Evolutionary conservation across 306 rosid species (phyloP).

Genomic region (Potentilla sterilis): DNA sequence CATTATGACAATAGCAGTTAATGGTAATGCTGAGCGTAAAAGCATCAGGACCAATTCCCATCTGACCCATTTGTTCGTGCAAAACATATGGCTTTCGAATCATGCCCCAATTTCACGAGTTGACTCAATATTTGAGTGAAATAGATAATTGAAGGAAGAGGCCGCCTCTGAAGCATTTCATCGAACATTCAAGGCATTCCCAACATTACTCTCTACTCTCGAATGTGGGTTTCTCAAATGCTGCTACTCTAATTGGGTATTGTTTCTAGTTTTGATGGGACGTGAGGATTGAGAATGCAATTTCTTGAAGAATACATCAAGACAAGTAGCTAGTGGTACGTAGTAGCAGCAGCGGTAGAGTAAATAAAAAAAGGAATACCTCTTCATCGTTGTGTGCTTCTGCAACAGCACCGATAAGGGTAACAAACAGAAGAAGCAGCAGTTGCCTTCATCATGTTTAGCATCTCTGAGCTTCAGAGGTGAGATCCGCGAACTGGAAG

Average conservation of each 20-base stretch:
- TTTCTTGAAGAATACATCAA: background rate
- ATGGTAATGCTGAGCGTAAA: constrained; percentile 36
- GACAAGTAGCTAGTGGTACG: background rate
- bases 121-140: constrained; percentile 28
- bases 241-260: background rate
- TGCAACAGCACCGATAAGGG: background rate
- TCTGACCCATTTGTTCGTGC: constrained; percentile 14
- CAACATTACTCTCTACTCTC: background rate
- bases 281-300: background rate
- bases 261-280: background rate
- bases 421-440: no score
- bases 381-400: background rate
- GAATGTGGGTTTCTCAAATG: no score
- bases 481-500: no score
- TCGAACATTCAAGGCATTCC: background rate
- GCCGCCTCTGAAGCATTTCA: constrained; percentile 26
- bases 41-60: background rate
- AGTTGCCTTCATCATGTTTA: no score
- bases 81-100: constrained; percentile 20
- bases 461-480: no score
- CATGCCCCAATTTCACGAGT: constrained; percentile 24
- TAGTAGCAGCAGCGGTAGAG: background rate
- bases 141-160: constrained; percentile 22
- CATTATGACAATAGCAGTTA: constrained; percentile 39
- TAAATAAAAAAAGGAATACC: background rate